Percentiles rank a stretch among this genome's conserved stretches.
Evolutionary conservation across 1,284 basidiomycete genomes (phyloP).

Genomic region (Inonotus hispidus): DNA sequence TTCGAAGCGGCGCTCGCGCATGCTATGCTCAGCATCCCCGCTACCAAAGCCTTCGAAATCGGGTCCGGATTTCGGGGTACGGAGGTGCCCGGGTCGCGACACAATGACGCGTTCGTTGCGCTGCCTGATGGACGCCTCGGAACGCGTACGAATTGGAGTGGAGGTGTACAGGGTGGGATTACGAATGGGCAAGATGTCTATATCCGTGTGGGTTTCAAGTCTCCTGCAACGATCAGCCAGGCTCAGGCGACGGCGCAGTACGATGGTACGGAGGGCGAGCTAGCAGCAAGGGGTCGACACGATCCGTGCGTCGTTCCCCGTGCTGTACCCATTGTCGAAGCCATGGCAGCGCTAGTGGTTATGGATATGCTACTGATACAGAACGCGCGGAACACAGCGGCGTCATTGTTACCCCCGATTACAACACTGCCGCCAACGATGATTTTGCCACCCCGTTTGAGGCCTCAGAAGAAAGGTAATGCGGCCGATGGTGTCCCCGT

Average conservation of each 20-base stretch:
- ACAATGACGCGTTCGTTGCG: constrained; percentile 88
- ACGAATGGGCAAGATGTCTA: constrained; percentile 97
- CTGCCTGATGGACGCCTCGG: constrained; percentile 70
- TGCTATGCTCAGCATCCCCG: constrained; percentile 98
- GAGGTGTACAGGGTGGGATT: constrained; percentile 97
- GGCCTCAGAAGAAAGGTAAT: background rate
- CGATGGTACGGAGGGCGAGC: constrained; percentile 80
- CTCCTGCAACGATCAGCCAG: constrained; percentile 96
- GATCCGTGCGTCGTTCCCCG: constrained; percentile 98
- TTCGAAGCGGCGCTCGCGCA: constrained; percentile 95
- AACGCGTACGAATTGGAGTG: constrained; percentile 93
- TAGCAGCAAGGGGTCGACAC: constrained; percentile 91
- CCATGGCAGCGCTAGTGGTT: constrained; percentile 93
- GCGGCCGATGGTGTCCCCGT: background rate
- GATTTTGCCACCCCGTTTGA: constrained; percentile 45
- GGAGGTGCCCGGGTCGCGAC: constrained; percentile 87
- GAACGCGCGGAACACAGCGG: constrained; percentile 70
- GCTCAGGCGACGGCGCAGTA: constrained; percentile 90
- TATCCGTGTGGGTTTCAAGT: constrained; percentile 97
- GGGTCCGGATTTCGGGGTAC: constrained; percentile 97
- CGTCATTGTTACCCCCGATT: constrained; percentile 64
- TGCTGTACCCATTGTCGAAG: constrained; percentile 97
- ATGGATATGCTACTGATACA: constrained; percentile 92
- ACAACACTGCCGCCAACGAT: constrained; percentile 86
- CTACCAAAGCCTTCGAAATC: constrained; percentile 98